These are phyloP conservation scores for Sphagnum contortum DNA, from an alignment of 225 moss, liverwort and hornwort genomes.

Conservation along the genomic window DNA sequence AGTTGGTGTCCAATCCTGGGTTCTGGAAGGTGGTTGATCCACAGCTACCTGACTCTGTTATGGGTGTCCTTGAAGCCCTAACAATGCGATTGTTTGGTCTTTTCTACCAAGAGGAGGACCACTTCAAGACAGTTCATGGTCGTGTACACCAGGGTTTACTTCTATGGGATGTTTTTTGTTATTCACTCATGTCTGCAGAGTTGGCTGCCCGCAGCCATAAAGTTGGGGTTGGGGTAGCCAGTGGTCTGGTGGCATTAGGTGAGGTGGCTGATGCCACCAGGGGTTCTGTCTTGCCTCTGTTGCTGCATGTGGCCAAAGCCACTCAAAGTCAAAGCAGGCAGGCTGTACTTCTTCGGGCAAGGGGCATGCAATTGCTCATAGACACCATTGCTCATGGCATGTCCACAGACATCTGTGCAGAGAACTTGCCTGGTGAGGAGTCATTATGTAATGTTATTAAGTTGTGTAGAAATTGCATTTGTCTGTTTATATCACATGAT, in stretches of 20 bases:
- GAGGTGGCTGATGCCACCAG: conserved; percentile 69
- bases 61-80: conserved; percentile 63
- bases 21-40: conserved; percentile 63
- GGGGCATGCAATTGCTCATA: conserved; percentile 75
- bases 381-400: conserved; percentile 64
- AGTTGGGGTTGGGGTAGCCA: conserved; percentile 27
- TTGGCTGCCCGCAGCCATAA: conserved; percentile 67
- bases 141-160: conserved; percentile 75
- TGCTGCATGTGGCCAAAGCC: conserved; percentile 73
- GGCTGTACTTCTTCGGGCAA: conserved; percentile 70
- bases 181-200: conserved; percentile 82
- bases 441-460: too few relatives aligned
- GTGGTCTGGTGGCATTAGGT: conserved; percentile 60
- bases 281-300: conserved; percentile 79
- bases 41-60: conserved; percentile 67
- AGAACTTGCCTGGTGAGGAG: conserved; percentile 49
- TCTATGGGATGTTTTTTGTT: conserved; percentile 87
- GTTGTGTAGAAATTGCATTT: too few relatives aligned
- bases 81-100: conserved; percentile 55
- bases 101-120: conserved; percentile 58
- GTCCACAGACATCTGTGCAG: conserved; percentile 57
- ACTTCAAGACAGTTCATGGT: conserved; percentile 42
- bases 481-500: too few relatives aligned
- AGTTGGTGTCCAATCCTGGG: conserved; percentile 58
- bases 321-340: conserved; percentile 86